Base-by-base conservation (phyloP, 2,329 filamentous ascomycete genomes). In the Diaporthe velutina region DNA sequence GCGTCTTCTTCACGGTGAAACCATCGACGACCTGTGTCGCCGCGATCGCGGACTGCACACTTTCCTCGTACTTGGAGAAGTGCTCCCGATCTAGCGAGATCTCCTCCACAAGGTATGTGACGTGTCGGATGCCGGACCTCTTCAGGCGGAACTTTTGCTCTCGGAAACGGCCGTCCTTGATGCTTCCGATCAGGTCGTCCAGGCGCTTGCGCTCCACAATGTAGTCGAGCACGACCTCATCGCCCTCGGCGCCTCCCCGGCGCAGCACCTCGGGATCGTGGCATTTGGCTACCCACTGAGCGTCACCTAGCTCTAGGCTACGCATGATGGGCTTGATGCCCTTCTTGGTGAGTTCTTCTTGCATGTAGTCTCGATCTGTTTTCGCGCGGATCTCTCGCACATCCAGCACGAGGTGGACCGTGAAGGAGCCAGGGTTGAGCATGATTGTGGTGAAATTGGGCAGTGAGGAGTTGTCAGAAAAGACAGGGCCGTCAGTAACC, bases 111-210 rank as follows among this genome's bases (percentile, higher is more conserved):
- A 97, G 87, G 80, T 96, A 97, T 50, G 95, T 88, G 19, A 96
- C 92, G 78, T 95, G 93, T 74, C 90, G 90, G n/a, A 95, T 87
- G 0, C 94, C 94, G 0, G 91, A 94, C 70, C 91, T 91, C 72
- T 90, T 89, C 15, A 96, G 87, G 1, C 94, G 92, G 80, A 95
- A 96, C 81, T 97, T 96, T 81, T 97, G 94, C 81, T 97, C 94
- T 78, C 93, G 93, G 78, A 95, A 96, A 3, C 94, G 91, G 1
- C 94, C 93, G 76, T 96, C 94, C 82, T 94, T 95, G 83, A 97
- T 95, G 76, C 93, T 95, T 68, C 89, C 86, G n/a, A 96, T 88
- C 61, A 97, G 85, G 81, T 97, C 94, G 80, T 96, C 94, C 0
- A 96, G 88, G 12, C 94, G 88, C 81, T 97, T 97, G 76, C 94